Evolutionary conservation across 1,139 yeast species (phyloP).

Genomic region (Kodamaea anthophila): DNA sequence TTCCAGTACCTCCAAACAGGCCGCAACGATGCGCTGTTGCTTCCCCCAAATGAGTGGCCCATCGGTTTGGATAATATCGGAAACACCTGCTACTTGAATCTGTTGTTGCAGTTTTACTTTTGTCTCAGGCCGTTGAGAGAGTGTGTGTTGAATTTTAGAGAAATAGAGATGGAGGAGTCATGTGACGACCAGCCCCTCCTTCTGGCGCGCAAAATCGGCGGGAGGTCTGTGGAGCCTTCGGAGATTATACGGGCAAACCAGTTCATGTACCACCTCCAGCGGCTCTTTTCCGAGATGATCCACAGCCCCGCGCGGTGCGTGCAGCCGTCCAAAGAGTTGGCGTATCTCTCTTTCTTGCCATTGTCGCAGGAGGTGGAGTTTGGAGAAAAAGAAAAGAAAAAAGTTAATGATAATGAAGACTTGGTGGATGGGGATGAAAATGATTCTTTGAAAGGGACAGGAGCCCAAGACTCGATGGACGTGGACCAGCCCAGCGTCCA

Average conservation of each 20-base stretch:
- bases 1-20: constrained; percentile 52
- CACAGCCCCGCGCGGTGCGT: constrained; percentile 59
- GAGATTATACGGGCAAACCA: constrained; percentile 80
- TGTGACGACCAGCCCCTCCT: constrained; percentile 8
- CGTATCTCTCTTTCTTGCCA: constrained; percentile 82
- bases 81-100: constrained; percentile 89
- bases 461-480: not conserved
- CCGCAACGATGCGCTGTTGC: constrained; percentile 49
- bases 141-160: constrained; percentile 51
- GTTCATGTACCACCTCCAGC: constrained; percentile 66
- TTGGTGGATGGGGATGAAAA: not conserved
- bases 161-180: constrained; percentile 9
- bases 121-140: constrained; percentile 78
- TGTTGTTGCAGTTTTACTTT: constrained; percentile 83
- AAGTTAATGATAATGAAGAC: constrained; percentile 7
- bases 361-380: constrained; percentile 62
- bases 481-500: too few relatives aligned
- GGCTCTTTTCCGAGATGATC: constrained; percentile 65
- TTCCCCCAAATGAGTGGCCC: constrained; percentile 71
- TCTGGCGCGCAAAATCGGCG: constrained; percentile 64
- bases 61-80: constrained; percentile 92
- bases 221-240: constrained; percentile 63
- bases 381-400: constrained; percentile 7
- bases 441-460: not conserved
- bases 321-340: constrained; percentile 77